Conservation (phyloP, 352 stramenopile genomes). For the Phytophthora fragariae region DNA sequence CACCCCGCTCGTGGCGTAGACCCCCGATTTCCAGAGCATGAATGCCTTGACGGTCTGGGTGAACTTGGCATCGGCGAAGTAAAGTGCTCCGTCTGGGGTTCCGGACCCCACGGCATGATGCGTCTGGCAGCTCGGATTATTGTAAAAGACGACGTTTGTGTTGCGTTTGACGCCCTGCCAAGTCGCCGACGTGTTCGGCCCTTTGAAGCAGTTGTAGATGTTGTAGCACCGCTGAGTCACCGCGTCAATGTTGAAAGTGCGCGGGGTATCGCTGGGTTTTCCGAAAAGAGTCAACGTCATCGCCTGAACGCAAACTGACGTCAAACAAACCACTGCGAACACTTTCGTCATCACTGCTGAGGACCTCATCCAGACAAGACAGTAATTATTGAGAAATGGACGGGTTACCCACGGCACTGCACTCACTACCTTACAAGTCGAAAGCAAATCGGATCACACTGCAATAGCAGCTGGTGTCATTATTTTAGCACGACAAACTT, state of each 20-base stretch:
- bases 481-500: not conserved
- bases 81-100: not conserved
- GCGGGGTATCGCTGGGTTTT: not conserved
- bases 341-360: too few relatives aligned
- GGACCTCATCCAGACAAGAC: too few relatives aligned
- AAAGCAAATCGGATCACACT: too few relatives aligned
- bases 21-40: not conserved
- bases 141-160: not conserved
- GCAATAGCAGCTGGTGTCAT: too few relatives aligned
- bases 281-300: not conserved
- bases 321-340: not conserved
- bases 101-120: not conserved
- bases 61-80: not conserved
- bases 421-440: too few relatives aligned
- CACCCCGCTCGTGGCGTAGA: not conserved
- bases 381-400: too few relatives aligned
- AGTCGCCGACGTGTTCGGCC: not conserved
- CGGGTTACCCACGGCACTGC: too few relatives aligned
- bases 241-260: not conserved
- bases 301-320: too few relatives aligned
- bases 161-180: not conserved
- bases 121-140: not conserved
- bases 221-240: not conserved
- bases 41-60: not conserved
- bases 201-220: slow-evolving; percentile 2